Base-by-base conservation (phyloP, 129 eudicot genomes). In the Kitagawia praeruptora region DNA sequence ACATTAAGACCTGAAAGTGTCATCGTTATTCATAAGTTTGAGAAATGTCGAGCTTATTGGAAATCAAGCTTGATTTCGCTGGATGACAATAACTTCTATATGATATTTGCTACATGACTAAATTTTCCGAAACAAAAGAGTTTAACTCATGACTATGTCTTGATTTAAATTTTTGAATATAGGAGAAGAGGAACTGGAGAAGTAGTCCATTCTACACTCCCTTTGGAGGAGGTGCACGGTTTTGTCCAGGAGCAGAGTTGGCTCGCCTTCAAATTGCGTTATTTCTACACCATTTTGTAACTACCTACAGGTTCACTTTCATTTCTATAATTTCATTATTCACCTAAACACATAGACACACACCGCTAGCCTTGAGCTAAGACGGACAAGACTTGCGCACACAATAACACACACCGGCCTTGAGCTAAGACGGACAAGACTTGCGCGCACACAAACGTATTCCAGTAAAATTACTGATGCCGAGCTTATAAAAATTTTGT, bases 201-300 rank as follows among this genome's bases (percentile, higher is more conserved):
- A 88, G 81, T 82, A 88, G 96, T 80, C 88, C 84, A n/a, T 87
- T 82, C 19, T 92, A 86, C 63, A 84, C 96, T 40, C 97, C 97
- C 4, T 92, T 92, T 46, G 97, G 97, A 77, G 96, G 97, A 82
- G 97, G 97, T 23, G 81, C 89, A 31, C 87, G 97, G 37, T 87
- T 92, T 37, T 92, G 97, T 85, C 96, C 97, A 10, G 97, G 95
- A 27, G 97, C 96, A 61, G 97, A 92, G 84, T 64, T 92, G 83
- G 96, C 97, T 51, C 95, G 93, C 15, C 93, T 92, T 82, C 96
- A 92, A 77, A 92, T 92, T 4, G 86, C 97, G 8, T 48, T 92
- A 11, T 92, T 92, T 82, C 87, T 92, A 25, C 97, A 92, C 67
- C 79, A 88, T 78, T 92, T 92, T 76, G 82, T 92, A 27, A 85